Evolutionary conservation across 2,329 filamentous ascomycete species (phyloP).

Genomic region (Venturia nashicola): DNA sequence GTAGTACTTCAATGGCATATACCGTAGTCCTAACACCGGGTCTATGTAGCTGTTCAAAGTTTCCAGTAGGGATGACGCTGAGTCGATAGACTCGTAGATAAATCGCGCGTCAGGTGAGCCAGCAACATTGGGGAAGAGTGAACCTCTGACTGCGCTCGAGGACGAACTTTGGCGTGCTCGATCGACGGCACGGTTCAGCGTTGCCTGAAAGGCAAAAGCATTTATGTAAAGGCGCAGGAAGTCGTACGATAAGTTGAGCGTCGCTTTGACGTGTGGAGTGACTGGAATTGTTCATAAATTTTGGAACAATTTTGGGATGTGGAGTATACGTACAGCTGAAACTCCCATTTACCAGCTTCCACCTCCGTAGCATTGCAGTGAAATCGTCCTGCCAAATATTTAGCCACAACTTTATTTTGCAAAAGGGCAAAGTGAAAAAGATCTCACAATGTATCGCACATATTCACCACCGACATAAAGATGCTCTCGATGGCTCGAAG

Average conservation of each 20-base stretch:
- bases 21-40: constrained; percentile 32
- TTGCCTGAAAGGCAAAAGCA: constrained; percentile 64
- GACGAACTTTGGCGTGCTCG: constrained; percentile 13
- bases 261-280: constrained; percentile 54
- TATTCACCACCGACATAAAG: constrained; percentile 60
- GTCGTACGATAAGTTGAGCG: constrained; percentile 57
- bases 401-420: background rate
- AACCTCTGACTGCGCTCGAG: constrained; percentile 13
- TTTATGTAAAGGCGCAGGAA: constrained; percentile 64
- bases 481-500: constrained; percentile 55
- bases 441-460: constrained; percentile 58
- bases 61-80: constrained; percentile 36
- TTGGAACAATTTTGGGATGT: background rate
- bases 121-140: constrained; percentile 38
- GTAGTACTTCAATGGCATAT: constrained; percentile 37
- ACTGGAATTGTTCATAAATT: constrained; percentile 25
- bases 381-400: background rate
- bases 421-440: background rate
- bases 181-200: constrained; percentile 36
- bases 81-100: constrained; percentile 38
- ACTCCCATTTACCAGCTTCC: background rate
- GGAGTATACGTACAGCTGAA: background rate
- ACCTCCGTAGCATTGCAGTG: background rate
- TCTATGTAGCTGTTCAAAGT: constrained; percentile 38
- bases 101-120: constrained; percentile 36